A percentile compares a stretch with the other conserved stretches of the same genome.
phyloP scores from a whole-genome alignment of 1,284 basidiomycete species.

The Coniferiporia weirii region DNA sequence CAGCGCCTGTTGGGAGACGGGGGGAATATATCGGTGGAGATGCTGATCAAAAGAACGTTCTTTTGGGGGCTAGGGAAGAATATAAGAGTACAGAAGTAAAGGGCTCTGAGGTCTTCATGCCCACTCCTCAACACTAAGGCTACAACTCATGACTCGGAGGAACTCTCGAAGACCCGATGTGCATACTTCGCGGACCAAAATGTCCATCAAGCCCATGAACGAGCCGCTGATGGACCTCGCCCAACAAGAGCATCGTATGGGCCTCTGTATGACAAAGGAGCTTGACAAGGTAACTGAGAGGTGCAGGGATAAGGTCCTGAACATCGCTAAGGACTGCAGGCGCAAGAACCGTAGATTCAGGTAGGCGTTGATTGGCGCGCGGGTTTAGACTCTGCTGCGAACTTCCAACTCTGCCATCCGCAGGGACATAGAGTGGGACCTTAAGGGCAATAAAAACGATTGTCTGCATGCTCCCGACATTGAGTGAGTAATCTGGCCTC shows the following conservation, averaged over 20 bases:
- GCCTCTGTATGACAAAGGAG: conserved; percentile 32
- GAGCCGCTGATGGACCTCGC: neutral
- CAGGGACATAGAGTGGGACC: conserved; percentile 48
- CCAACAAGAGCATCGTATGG: conserved; percentile 15
- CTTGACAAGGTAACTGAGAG: conserved; percentile 36
- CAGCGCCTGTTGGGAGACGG: too few species aligned
- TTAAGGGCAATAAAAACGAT: conserved; percentile 37
- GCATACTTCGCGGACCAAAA: neutral
- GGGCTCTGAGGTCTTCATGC: neutral
- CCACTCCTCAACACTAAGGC: neutral
- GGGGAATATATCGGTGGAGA: too few species aligned
- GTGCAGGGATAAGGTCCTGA: conserved; percentile 34
- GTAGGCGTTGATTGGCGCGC: conserved; percentile 15
- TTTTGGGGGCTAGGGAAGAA: neutral
- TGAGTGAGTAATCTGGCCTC: neutral
- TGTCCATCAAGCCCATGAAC: neutral
- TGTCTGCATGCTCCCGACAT: conserved; percentile 39
- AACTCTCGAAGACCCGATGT: neutral
- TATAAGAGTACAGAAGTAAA: neutral
- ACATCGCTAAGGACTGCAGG: conserved; percentile 33
- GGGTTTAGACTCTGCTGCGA: neutral
- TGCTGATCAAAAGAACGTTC: too few species aligned
- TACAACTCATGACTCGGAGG: neutral
- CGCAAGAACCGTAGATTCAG: conserved; percentile 24
- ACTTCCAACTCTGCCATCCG: neutral